phyloP scores from a whole-genome alignment of 83 land plant genomes.

The Diphasiastrum complanatum region DNA sequence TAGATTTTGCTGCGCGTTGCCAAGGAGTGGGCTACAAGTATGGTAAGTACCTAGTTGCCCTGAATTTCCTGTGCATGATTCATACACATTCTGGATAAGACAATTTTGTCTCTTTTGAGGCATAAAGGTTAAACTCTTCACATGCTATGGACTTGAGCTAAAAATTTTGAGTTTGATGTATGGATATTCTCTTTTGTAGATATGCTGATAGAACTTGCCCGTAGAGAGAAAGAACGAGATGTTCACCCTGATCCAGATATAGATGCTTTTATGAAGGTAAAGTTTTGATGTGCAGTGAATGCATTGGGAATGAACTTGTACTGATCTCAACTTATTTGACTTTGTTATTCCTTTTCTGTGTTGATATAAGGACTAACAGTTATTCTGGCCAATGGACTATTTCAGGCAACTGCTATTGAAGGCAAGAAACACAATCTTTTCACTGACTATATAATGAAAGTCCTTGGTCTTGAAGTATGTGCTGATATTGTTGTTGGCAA shows the following conservation, averaged over 20 bases:
- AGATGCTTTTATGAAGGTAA: slow-evolving; percentile 84
- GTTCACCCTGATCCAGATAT: slow-evolving; percentile 60
- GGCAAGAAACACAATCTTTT: slow-evolving; percentile 51
- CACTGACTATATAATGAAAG: slow-evolving; percentile 63
- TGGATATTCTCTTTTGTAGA: slow-evolving; percentile 25
- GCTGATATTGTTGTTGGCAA: slow-evolving; percentile 67
- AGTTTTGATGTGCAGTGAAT: slow-evolving; percentile 11
- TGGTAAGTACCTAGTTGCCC: slow-evolving; percentile 32
- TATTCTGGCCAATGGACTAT: too few relatives aligned
- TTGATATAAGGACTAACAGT: too few relatives aligned
- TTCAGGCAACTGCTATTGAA: slow-evolving; percentile 54
- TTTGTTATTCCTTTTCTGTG: too few relatives aligned
- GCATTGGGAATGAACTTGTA: too few relatives aligned
- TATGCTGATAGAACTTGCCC: slow-evolving; percentile 39
- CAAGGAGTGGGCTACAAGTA: slow-evolving; percentile 62
- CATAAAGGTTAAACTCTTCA: too few relatives aligned
- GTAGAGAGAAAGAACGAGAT: slow-evolving; percentile 46
- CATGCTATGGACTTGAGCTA: too few relatives aligned
- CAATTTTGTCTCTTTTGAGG: too few relatives aligned
- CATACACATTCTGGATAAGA: too few relatives aligned
- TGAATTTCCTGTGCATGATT: not conserved
- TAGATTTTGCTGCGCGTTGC: slow-evolving; percentile 77
- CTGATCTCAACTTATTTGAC: too few relatives aligned
- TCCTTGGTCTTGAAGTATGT: slow-evolving; percentile 68
- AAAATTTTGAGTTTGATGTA: too few relatives aligned